phyloP scores from a whole-genome alignment of 768 basidiomycete genomes.

The Suillus clintonianus region DNA sequence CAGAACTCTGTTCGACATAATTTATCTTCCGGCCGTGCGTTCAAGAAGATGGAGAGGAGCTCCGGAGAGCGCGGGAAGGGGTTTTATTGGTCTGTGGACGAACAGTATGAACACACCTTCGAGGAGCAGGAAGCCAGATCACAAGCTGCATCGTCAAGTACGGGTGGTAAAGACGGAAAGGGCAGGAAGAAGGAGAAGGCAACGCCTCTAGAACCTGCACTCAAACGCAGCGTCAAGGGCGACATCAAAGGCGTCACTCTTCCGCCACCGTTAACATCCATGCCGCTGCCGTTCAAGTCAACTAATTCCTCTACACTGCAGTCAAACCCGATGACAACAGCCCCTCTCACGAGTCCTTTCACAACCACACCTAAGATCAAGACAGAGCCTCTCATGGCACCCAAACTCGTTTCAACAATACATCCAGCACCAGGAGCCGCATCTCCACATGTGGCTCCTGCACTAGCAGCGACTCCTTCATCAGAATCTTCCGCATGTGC shows the following conservation, averaged over 20 bases:
- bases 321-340: conserved; percentile 9
- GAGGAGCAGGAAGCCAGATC: conserved; percentile 68
- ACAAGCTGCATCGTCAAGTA: conserved; percentile 25
- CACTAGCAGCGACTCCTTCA: conserved; percentile 23
- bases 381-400: conserved; percentile 16
- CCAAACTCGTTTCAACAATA: conserved; percentile 9
- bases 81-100: conserved; percentile 91
- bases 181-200: conserved; percentile 62
- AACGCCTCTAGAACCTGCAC: conserved; percentile 54
- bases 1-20: conserved; percentile 95
- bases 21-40: conserved; percentile 89
- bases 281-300: conserved; percentile 45
- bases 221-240: conserved; percentile 71
- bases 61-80: conserved; percentile 89
- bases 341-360: conserved; percentile 7
- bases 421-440: conserved; percentile 13
- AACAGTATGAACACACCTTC: conserved; percentile 63
- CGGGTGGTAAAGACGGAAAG: conserved; percentile 42
- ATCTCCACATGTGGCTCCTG: conserved; percentile 7
- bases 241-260: conserved; percentile 57
- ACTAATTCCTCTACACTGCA: conserved; percentile 3
- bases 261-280: conserved; percentile 70
- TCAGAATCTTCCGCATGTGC: conserved; percentile 19
- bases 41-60: conserved; percentile 86
- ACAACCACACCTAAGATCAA: conserved; percentile 20